phyloP scores from a whole-genome alignment of 768 basidiomycete species.

The Lentinula aciculospora region DNA sequence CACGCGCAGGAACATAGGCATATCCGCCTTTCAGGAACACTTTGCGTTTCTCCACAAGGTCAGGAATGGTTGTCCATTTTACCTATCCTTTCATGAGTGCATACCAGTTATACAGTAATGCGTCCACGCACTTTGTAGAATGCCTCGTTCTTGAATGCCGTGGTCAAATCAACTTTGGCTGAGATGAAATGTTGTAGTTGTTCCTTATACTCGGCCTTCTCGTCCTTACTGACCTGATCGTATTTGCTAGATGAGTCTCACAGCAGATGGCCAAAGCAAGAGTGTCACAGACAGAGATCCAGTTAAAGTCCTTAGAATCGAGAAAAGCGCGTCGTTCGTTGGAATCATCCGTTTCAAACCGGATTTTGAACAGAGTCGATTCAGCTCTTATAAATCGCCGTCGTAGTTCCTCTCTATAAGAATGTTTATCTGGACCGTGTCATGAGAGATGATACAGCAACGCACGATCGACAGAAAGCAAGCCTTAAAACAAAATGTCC shows the following conservation, averaged over 20 bases:
- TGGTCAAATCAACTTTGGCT: slow-evolving; percentile 27
- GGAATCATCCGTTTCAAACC: slow-evolving; percentile 58
- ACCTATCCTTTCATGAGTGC: slow-evolving; percentile 47
- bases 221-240: slow-evolving; percentile 49
- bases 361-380: slow-evolving; percentile 72
- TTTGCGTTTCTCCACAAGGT: slow-evolving; percentile 77
- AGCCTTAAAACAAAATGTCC: slow-evolving; percentile 92
- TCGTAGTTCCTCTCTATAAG: slow-evolving; percentile 78
- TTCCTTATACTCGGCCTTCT: slow-evolving; percentile 40
- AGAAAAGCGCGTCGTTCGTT: slow-evolving; percentile 67
- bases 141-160: slow-evolving; percentile 42
- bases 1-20: slow-evolving; percentile 80
- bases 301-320: slow-evolving; percentile 55
- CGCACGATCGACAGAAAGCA: slow-evolving; percentile 95
- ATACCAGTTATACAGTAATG: not conserved
- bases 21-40: slow-evolving; percentile 76
- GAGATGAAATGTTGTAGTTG: slow-evolving; percentile 48
- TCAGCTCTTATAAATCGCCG: slow-evolving; percentile 89
- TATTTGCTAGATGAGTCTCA: slow-evolving; percentile 1
- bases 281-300: slow-evolving; percentile 44
- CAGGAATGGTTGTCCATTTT: slow-evolving; percentile 93
- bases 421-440: not conserved
- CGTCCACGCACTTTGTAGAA: slow-evolving; percentile 67
- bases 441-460: slow-evolving; percentile 14
- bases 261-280: not conserved